These are phyloP conservation scores for Colletotrichum trifolii DNA, from an alignment of 2,329 filamentous ascomycete species.

Conservation along the genomic window DNA sequence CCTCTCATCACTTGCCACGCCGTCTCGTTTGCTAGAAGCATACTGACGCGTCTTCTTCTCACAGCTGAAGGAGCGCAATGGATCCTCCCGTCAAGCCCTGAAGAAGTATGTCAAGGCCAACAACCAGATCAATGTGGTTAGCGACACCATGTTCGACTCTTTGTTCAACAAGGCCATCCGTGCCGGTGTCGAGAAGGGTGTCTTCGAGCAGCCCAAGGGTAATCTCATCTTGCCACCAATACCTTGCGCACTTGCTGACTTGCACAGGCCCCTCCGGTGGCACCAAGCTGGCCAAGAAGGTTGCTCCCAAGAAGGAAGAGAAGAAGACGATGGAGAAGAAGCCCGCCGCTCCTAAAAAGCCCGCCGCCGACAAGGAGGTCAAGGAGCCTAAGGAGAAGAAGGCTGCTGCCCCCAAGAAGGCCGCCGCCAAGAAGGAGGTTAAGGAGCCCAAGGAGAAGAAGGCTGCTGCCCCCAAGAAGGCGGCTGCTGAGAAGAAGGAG, in stretches of 20 bases:
- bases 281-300: conserved; percentile 86
- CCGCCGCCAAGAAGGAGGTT: conserved; percentile 52
- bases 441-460: conserved; percentile 48
- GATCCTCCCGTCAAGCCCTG: conserved; percentile 69
- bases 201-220: conserved; percentile 94
- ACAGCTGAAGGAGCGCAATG: conserved; percentile 72
- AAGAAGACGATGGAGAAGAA: conserved; percentile 46
- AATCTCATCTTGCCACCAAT: conserved; percentile 48
- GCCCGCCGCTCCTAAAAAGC: conserved; percentile 46
- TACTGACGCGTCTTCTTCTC: conserved; percentile 52
- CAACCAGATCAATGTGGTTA: conserved; percentile 49
- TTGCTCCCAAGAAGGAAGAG: conserved; percentile 52
- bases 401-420: conserved; percentile 58
- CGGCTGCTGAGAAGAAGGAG: conserved; percentile 46
- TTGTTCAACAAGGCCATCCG: conserved; percentile 90
- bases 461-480: conserved; percentile 40
- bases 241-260: conserved; percentile 36
- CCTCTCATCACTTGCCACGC: conserved; percentile 27
- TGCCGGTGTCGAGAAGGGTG: conserved; percentile 84
- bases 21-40: conserved; percentile 34
- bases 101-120: conserved; percentile 66
- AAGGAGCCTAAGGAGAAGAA: conserved; percentile 58
- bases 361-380: conserved; percentile 44
- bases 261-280: conserved; percentile 80
- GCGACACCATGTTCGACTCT: conserved; percentile 70